Evolutionary conservation across 805 yeast genomes (phyloP), one percentile per base, ranked within the genome.

Genomic region (Saccharomycopsis oosterbeekiorum): DNA sequence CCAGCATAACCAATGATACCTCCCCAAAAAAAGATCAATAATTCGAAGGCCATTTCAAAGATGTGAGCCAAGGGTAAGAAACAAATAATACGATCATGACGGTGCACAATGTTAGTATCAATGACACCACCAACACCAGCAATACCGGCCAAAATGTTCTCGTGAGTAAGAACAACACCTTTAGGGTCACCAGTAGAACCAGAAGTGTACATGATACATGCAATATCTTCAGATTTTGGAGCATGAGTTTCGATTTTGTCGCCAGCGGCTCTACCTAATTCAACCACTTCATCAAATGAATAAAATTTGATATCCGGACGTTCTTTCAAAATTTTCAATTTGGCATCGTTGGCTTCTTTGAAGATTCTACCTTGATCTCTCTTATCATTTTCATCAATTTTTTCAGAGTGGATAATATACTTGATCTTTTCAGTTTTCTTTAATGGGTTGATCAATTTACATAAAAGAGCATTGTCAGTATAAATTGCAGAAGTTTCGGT

Each of bases 41-140:
- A 77, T 77, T 94, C 99, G 66, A 94, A 91, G 3, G 84, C 89
- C 74, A 90, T 79, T 77, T 94, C 99, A 68, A 94, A 89, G 68
- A 94, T 94, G 71, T 94, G 99, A 9, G 99, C 99, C 70, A 94
- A 81, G 12, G 99, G 99, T 71, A 94, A 81, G 73, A 93, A 92
- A 17, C 92, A 86, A 73, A 94, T 84, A 65, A 93, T 76, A 67
- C 90, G 80, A 75, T 94, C 98, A 41, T 73, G 73, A 24, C 75
- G 74, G 61, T 69, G 74, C 59, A 90, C 81, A 54, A 74, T 59
- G 21, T 75, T 74, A 60, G 82, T 76, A 55, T 79, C 78, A 59
- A 90, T 84, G 68, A 82, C 80, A 54, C 83, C 76, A 34, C 86
- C 73, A 62, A 89, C 84, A 76, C 99, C 99, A 62, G 86, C 94